Conservation (phyloP, 345 rosid species). For the Euphorbia pulcherrima region DNA sequence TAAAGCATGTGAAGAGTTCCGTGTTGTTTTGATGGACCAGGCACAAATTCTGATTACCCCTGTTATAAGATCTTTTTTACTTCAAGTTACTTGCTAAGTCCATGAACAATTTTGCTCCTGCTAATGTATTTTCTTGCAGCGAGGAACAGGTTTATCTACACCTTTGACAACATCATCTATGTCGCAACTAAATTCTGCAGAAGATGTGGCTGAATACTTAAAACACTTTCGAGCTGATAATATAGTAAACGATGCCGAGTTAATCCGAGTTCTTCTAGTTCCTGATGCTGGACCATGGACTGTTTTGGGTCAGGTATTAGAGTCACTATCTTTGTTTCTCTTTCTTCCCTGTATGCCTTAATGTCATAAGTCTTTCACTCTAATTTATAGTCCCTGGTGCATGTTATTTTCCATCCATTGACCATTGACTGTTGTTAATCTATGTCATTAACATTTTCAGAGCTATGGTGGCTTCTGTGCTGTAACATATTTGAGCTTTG, state of each 20-base stretch:
- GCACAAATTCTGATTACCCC: slow-evolving; percentile 31
- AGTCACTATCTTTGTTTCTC: not conserved
- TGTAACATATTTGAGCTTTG: slow-evolving; percentile 78
- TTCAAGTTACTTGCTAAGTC: not conserved
- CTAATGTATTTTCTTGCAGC: slow-evolving; percentile 43
- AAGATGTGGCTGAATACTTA: slow-evolving; percentile 58
- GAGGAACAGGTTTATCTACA: slow-evolving; percentile 94
- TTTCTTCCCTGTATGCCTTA: not conserved
- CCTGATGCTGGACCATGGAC: slow-evolving; percentile 86
- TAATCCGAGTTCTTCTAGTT: slow-evolving; percentile 65
- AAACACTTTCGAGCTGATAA: slow-evolving; percentile 77
- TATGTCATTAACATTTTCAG: slow-evolving; percentile 27
- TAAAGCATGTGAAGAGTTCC: slow-evolving; percentile 83
- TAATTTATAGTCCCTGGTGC: not conserved
- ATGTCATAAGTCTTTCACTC: not conserved
- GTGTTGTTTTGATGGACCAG: slow-evolving; percentile 88
- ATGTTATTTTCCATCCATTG: not conserved
- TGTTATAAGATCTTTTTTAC: not conserved
- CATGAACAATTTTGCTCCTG: not conserved
- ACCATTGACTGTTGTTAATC: not conserved
- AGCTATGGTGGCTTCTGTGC: slow-evolving; percentile 97
- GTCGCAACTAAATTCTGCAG: slow-evolving; percentile 66
- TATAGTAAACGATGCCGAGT: slow-evolving; percentile 88
- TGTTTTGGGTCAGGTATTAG: slow-evolving; percentile 73
- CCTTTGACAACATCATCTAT: slow-evolving; percentile 79